Base-by-base conservation (phyloP, 1,139 yeast species). In the Arxiozyma bovina region DNA sequence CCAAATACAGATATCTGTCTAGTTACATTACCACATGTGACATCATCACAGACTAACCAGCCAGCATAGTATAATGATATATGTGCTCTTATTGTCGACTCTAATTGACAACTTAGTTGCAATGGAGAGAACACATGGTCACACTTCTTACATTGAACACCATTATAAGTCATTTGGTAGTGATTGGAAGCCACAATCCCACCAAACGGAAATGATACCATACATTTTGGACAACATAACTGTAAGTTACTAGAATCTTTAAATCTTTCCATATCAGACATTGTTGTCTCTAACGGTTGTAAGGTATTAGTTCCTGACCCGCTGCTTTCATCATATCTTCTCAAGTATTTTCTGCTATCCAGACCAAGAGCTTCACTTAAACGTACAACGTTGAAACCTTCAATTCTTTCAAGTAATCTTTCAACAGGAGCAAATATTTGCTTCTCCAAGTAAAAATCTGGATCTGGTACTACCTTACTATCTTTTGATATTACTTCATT, bases 361-460 rank as follows among this genome's bases (percentile, higher is more conserved):
- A 93, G 75, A 0, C 96, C 96, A 49, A 94, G 75, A 3, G 86
- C 77, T 51, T 78, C 77, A 2, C 96, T 96, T 40, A 93, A 76
- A 60, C 95, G 78, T 51, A 83, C 81, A 67, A 84, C 78, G 66
- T 93, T 98, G 57, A 88, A 79, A 43, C 98, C 96, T 59, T 89
- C 95, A 55, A 94, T 84, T 60, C 86, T 81, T 61, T 86, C 95
- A 51, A 93, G 75, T 53, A 94, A 74, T 71, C 99, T 84, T 66
- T 89, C 95, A 17, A 93, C 84, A 1, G 98, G 98, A 2, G 96
- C 93, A 66, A 86, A 81, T 18, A 94, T 80, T 70, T 94, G 99
- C 67, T 88, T 87, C 60, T 86, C 95, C 62, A 91, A 75, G 67
- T 94, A 94, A 67, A 80, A 91, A 47, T 75, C 77, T 1, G 88